Base-by-base conservation (phyloP, 352 stramenopile genomes). In the Peronosclerospora sorghi region DNA sequence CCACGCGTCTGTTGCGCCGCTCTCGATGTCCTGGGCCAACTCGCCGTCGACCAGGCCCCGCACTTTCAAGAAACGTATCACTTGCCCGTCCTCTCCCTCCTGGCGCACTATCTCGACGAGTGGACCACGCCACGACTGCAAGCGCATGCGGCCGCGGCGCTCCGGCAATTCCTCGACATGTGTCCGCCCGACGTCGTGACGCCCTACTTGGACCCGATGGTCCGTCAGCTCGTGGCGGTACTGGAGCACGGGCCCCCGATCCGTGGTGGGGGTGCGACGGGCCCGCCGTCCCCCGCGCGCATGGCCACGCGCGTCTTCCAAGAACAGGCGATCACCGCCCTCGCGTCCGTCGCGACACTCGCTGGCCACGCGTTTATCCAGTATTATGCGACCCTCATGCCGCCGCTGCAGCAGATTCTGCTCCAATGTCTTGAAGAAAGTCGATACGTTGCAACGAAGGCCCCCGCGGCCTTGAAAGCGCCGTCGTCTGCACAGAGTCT, bases 131-230 rank as follows among this genome's bases (percentile, higher is more conserved):
- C 74, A 20, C 68, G 74, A 1, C 63, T 91, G 2, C 79, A 89
- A 44, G 73, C 79, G 9, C 76, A 92, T 34, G 67, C 79, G 0
- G 74, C 77, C 8, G 86, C 77, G 8, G 70, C 79, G 24, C 48
- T 92, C 19, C 74, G 76, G 12, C 73, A 92, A 49, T 92, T 92
- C 32, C 76, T 92, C 52, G 76, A 92, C 43, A 83, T 86, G 67
- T 88, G 78, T 41, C 60, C 68, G 23, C 62, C 63, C 0, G 50
- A 74, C 27, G 49, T 86, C 24, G 56, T 91, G 14, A 62, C 71
- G 38, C 75, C 76, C 21, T 88, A 92, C 46, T 39, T 92, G 38
- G 76, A 92, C 37, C 68, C 72, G 35, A 56, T 89, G 32, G 59
- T 92, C 4, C 56, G 67, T 21, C 70, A 81, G 37, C 44, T 89